phyloP scores from a whole-genome alignment of 768 basidiomycete species.

The Royoungia palumana region DNA sequence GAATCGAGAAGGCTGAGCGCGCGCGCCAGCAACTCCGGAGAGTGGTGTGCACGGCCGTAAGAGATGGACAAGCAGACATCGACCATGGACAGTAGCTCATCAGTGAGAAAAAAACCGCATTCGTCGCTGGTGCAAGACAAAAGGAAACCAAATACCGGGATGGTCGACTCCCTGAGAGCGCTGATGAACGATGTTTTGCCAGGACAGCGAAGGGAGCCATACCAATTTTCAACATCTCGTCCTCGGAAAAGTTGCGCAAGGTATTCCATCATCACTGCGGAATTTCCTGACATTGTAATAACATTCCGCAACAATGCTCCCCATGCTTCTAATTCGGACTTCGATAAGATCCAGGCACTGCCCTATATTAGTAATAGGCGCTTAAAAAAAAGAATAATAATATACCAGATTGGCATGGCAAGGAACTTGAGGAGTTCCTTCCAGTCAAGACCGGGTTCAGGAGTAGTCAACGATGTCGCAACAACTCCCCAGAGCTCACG shows the following conservation, averaged over 20 bases:
- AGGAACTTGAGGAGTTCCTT: slow-evolving; percentile 44
- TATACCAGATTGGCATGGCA: slow-evolving; percentile 47
- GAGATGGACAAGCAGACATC: slow-evolving; percentile 31
- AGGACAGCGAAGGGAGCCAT: not conserved
- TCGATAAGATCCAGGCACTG: slow-evolving; percentile 47
- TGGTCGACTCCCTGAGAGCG: slow-evolving; percentile 20
- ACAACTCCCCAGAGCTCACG: slow-evolving; percentile 49
- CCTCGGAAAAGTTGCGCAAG: slow-evolving; percentile 11
- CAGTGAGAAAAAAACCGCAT: slow-evolving; percentile 7
- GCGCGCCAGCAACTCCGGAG: slow-evolving; percentile 23
- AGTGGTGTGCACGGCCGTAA: slow-evolving; percentile 30
- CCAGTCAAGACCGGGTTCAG: slow-evolving; percentile 33
- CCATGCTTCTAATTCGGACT: slow-evolving; percentile 44
- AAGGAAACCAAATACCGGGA: slow-evolving; percentile 17
- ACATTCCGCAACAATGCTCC: slow-evolving; percentile 33
- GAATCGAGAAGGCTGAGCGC: slow-evolving; percentile 38
- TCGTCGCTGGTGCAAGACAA: slow-evolving; percentile 8
- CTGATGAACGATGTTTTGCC: slow-evolving; percentile 6
- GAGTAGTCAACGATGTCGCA: slow-evolving; percentile 33
- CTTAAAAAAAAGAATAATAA: not conserved
- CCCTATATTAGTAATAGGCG: slow-evolving; percentile 1
- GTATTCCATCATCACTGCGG: slow-evolving; percentile 9
- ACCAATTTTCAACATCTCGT: slow-evolving; percentile 23
- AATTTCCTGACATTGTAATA: slow-evolving; percentile 18
- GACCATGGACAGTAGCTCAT: slow-evolving; percentile 28